These are phyloP conservation scores for Amylocarpus encephaloides DNA, from an alignment of 2,329 filamentous ascomycete genomes.

Conservation along the genomic window DNA sequence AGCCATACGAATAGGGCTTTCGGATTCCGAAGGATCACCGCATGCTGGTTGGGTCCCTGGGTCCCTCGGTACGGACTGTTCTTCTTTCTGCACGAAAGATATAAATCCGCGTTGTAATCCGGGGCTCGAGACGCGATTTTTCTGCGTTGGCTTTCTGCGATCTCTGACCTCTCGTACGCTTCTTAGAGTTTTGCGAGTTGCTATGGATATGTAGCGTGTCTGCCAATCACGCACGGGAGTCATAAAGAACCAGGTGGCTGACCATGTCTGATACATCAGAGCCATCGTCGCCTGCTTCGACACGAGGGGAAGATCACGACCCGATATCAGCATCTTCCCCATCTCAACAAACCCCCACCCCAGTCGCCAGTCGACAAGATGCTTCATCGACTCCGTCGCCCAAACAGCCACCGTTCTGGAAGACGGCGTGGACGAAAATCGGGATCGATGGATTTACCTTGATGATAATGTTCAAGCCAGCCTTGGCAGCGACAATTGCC, in stretches of 20 bases:
- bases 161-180: too few relatives aligned
- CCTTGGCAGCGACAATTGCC: conserved; percentile 15
- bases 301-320: too few relatives aligned
- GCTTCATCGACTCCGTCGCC: conserved; percentile 5
- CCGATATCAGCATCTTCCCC: not conserved
- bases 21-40: not conserved
- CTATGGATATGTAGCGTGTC: too few relatives aligned
- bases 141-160: too few relatives aligned
- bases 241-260: too few relatives aligned
- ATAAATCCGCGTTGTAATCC: not conserved
- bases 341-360: not conserved
- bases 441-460: conserved; percentile 12
- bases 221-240: too few relatives aligned
- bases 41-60: not conserved
- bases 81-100: not conserved
- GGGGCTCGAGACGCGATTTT: not conserved
- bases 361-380: not conserved
- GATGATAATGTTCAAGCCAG: conserved; percentile 21
- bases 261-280: too few relatives aligned
- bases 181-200: too few relatives aligned
- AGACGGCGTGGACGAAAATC: conserved; percentile 12
- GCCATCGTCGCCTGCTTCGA: too few relatives aligned
- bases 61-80: too few relatives aligned
- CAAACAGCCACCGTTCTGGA: conserved; percentile 6
- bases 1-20: not conserved